A percentile compares a stretch with the other conserved stretches of the same genome.
These are phyloP conservation scores for Penicillium decumbens DNA, from an alignment of 2,329 filamentous ascomycete genomes.

Conservation along the genomic window DNA sequence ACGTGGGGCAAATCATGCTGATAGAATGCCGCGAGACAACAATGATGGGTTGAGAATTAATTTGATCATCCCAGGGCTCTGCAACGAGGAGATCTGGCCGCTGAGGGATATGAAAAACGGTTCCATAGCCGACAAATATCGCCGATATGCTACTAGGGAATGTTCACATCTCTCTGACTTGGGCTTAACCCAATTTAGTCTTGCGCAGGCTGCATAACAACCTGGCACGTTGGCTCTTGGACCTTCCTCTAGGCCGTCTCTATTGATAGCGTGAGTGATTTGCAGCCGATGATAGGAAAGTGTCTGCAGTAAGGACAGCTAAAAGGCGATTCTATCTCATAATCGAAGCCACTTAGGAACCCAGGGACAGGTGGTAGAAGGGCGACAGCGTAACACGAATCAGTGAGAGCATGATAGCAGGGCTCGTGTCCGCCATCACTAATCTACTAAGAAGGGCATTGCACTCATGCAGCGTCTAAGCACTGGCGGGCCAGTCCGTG, in stretches of 20 bases:
- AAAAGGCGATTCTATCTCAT: neutral
- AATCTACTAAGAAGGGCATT: neutral
- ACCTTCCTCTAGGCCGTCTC: neutral
- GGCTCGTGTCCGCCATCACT: slow-evolving; percentile 3
- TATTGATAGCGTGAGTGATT: neutral
- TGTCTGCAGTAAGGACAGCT: neutral
- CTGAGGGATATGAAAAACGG: neutral
- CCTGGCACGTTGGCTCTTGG: neutral
- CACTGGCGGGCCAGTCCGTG: neutral
- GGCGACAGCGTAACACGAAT: neutral
- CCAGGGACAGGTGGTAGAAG: neutral
- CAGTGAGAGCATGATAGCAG: neutral
- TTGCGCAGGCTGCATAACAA: neutral
- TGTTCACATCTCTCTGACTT: neutral
- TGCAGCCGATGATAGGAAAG: neutral
- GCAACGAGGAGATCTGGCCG: neutral
- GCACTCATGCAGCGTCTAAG: slow-evolving; percentile 3
- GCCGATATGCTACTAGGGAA: neutral
- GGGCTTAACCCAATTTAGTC: neutral
- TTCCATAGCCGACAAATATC: neutral
- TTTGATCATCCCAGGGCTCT: neutral
- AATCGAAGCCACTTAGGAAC: neutral
- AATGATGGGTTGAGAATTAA: neutral
- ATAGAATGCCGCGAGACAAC: neutral
- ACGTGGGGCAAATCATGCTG: neutral